Evolutionary conservation across 176 grass and related monocot genomes (phyloP).

Genomic region (Typha latifolia): DNA sequence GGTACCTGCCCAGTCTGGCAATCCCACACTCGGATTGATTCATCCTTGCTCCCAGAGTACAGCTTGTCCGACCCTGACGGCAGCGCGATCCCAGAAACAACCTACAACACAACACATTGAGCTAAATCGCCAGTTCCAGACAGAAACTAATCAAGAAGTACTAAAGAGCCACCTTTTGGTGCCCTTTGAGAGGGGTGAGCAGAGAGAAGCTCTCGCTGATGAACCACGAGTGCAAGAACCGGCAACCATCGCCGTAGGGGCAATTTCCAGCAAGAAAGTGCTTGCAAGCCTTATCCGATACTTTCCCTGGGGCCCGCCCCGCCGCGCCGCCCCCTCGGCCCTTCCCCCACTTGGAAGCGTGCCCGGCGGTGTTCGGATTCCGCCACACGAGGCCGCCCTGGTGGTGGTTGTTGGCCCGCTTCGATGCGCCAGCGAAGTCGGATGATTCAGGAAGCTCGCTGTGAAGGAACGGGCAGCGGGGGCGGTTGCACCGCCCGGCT

Average conservation of each 20-base stretch:
- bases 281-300: constrained; percentile 44
- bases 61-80: constrained; percentile 85
- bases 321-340: constrained; percentile 28
- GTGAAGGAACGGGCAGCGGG: constrained; percentile 84
- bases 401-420: constrained; percentile 27
- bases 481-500: constrained; percentile 77
- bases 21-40: constrained; percentile 79
- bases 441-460: constrained; percentile 42
- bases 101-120: constrained; percentile 23
- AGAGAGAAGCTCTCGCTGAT: constrained; percentile 56
- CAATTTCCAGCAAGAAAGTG: constrained; percentile 61
- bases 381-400: constrained; percentile 45
- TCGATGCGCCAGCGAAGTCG: constrained; percentile 26
- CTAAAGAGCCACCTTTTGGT: constrained; percentile 50
- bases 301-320: constrained; percentile 13
- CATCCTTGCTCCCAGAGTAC: constrained; percentile 86
- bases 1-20: constrained; percentile 91
- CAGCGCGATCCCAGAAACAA: constrained; percentile 58
- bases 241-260: constrained; percentile 56
- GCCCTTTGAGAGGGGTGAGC: constrained; percentile 69
- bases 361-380: constrained; percentile 41
- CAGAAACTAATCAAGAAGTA: background rate
- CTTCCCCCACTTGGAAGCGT: constrained; percentile 64
- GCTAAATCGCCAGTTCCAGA: background rate
- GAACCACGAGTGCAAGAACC: constrained; percentile 57